Base-by-base conservation (phyloP, 176 grass and related monocot species). In the Carex pumila region DNA sequence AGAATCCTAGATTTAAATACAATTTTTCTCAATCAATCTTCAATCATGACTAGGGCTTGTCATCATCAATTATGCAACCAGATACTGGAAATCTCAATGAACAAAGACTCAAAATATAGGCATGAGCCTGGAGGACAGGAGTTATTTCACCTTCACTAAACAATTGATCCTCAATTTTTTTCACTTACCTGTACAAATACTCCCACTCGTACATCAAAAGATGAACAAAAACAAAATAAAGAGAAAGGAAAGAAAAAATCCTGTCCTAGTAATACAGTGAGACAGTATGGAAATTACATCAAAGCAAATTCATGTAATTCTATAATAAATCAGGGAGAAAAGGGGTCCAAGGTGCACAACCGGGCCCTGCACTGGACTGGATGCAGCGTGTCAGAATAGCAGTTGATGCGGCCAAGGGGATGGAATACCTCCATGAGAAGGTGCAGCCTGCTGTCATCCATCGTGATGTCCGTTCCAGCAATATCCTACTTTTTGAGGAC, bases 381-480 rank as follows among this genome's bases (percentile, higher is more conserved):
- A 97, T 92, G 92, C 92, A 97, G 43, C 87, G 94, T 29, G 89
- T 94, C 37, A 86, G 77, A 86, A 97, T 97, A 55, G 94, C 90
- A 59, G 71, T 94, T 66, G 94, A 91, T 84, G 89, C 94, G 18
- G 92, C 92, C 1, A 97, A 91, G 87, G 94, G 94, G 71, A 85
- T 97, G 29, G 89, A 94, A 79, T 97, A 91, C 89, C 92, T 97
- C 25, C 94, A 97, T 68, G 92, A 92, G 92, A 94, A 90, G 82
- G 87, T 94, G 49, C 92, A 91, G 61, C 90, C 94, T 83, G 69
- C 90, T 49, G 87, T 97, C 64, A 91, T 97, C 67, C 94, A 97
- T 79, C 89, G 94, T 32, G 94, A 97, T 82, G 74, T 97, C 61
- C 91, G 94, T 86, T 97, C 94, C 81, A 94, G 94, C 71, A 94